Evolutionary conservation across 169 alveolate genomes (phyloP).

Genomic region (Plasmodium fragile): DNA sequence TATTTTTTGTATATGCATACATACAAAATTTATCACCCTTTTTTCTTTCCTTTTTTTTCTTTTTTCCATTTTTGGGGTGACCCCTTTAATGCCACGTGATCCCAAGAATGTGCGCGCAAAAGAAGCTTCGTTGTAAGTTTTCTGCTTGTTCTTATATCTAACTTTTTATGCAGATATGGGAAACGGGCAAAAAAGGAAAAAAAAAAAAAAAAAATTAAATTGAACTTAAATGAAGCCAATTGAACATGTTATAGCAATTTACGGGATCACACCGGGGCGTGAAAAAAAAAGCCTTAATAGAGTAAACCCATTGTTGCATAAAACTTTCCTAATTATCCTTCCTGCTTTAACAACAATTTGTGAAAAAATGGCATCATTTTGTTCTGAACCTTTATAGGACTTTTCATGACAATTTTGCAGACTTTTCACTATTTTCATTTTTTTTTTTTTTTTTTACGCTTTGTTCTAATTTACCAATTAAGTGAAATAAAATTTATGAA

Average conservation of each 20-base stretch:
- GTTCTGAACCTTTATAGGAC: background rate
- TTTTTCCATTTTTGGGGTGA: background rate
- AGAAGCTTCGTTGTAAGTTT: background rate
- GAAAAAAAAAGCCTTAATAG: background rate
- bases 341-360: background rate
- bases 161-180: background rate
- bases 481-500: constrained; percentile 5
- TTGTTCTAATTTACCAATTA: background rate
- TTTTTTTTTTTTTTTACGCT: background rate
- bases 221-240: background rate
- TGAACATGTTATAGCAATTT: background rate
- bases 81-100: background rate
- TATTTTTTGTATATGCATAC: background rate
- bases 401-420: background rate
- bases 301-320: background rate
- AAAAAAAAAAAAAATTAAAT: too few species aligned
- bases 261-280: background rate
- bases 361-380: background rate
- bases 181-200: background rate
- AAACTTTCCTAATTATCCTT: background rate
- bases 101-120: background rate
- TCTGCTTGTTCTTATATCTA: too few species aligned
- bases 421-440: constrained; percentile 1
- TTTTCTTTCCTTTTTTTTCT: background rate
- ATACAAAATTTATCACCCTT: background rate